Conservation (phyloP, 2,329 filamentous ascomycete species). For the Purpureocillium takamizusanense region DNA sequence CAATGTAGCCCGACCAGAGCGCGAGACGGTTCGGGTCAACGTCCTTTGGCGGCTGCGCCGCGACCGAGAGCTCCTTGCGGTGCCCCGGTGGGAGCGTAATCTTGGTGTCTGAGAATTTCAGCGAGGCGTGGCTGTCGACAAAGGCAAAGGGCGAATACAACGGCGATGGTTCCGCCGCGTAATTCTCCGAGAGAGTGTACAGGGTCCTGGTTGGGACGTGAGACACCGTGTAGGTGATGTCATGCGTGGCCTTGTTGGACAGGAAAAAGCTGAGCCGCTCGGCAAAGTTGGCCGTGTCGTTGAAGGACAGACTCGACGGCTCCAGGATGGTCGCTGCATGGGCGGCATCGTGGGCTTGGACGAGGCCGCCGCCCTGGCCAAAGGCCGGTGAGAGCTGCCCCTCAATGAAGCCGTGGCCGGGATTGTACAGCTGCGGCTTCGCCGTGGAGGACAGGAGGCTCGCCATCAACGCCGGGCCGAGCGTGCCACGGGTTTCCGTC, state of each 20-base stretch:
- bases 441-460: slow-evolving; percentile 41
- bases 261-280: slow-evolving; percentile 42
- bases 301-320: slow-evolving; percentile 43
- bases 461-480: slow-evolving; percentile 39
- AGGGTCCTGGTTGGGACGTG: slow-evolving; percentile 41
- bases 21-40: slow-evolving; percentile 22
- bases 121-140: too few species aligned
- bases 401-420: slow-evolving; percentile 19
- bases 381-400: slow-evolving; percentile 40
- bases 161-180: too few species aligned
- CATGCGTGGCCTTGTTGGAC: slow-evolving; percentile 39
- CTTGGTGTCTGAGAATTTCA: too few species aligned
- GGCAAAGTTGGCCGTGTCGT: slow-evolving; percentile 40
- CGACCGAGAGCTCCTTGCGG: slow-evolving; percentile 33
- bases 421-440: slow-evolving; percentile 39
- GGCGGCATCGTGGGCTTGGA: slow-evolving; percentile 45
- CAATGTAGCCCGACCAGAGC: slow-evolving; percentile 33
- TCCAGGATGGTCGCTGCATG: slow-evolving; percentile 37
- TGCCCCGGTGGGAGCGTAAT: slow-evolving; percentile 10
- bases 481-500: slow-evolving; percentile 37
- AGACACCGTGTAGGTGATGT: slow-evolving; percentile 41
- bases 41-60: slow-evolving; percentile 34
- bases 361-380: slow-evolving; percentile 46
- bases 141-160: too few species aligned
- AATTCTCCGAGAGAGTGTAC: slow-evolving; percentile 31